phyloP scores from a whole-genome alignment of 106 monocot species.

The Amphibolis antarctica region DNA sequence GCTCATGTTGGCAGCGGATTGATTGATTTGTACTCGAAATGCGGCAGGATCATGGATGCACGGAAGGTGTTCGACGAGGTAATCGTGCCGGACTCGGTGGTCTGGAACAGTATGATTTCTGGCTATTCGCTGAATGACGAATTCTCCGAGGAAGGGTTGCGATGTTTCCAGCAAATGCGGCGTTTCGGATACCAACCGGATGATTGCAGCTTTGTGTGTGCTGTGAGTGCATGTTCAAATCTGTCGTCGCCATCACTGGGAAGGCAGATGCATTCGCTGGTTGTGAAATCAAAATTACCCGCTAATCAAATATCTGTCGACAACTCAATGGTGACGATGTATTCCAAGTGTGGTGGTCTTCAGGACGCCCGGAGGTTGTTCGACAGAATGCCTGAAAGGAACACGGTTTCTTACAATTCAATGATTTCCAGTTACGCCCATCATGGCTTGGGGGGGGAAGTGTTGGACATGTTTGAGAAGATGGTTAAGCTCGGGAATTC shows the following conservation, averaged over 20 bases:
- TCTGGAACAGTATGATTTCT: conserved; percentile 67
- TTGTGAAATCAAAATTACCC: conserved; percentile 25
- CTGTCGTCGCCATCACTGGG: conserved; percentile 48
- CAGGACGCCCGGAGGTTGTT: conserved; percentile 23
- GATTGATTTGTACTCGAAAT: conserved; percentile 60
- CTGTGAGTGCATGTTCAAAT: conserved; percentile 46
- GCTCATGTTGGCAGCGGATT: conserved; percentile 48
- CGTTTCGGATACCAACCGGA: conserved; percentile 42
- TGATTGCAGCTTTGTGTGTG: conserved; percentile 55
- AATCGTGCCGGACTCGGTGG: conserved; percentile 31
- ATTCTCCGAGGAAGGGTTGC: conserved; percentile 37
- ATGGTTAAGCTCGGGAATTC: conserved; percentile 25
- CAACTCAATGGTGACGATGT: conserved; percentile 10
- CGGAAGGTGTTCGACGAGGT: conserved; percentile 53
- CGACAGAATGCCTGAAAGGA: conserved; percentile 20
- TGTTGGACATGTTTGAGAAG: conserved; percentile 23
- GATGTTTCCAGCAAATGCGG: conserved; percentile 42
- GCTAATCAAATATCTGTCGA: conserved; percentile 33
- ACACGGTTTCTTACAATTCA: conserved; percentile 29
- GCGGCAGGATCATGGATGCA: conserved; percentile 27
- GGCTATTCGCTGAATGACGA: conserved; percentile 41
- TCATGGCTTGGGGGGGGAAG: conserved; percentile 39
- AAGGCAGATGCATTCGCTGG: conserved; percentile 47
- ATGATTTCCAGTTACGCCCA: conserved; percentile 43
- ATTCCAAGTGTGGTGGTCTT: conserved; percentile 31